Conservation (phyloP, 106 monocot genomes). For the Amphibolis antarctica region DNA sequence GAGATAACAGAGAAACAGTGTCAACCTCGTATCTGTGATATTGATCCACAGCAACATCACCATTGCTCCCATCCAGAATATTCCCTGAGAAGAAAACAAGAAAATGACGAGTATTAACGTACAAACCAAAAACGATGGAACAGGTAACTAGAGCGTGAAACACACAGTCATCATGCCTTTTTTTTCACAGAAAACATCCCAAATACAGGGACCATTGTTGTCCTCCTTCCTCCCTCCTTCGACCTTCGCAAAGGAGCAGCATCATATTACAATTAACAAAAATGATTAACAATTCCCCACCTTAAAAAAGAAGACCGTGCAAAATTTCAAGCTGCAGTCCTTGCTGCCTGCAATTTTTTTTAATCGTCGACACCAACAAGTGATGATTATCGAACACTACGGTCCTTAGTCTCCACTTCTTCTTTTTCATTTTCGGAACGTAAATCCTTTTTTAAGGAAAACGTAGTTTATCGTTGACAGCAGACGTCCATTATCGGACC, state of each 20-base stretch:
- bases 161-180: slow-evolving; percentile 32
- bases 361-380: no score
- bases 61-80: slow-evolving; percentile 65
- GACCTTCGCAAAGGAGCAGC: slow-evolving; percentile 32
- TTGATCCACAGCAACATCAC: slow-evolving; percentile 68
- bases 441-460: no score
- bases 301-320: neutral
- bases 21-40: slow-evolving; percentile 93
- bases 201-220: slow-evolving; percentile 72
- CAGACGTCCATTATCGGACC: no score
- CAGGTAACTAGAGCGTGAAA: slow-evolving; percentile 1
- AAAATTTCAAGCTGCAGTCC: neutral
- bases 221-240: slow-evolving; percentile 81
- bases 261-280: neutral
- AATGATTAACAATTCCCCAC: neutral
- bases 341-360: no score
- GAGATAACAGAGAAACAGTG: neutral
- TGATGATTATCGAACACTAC: no score
- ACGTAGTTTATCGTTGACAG: no score
- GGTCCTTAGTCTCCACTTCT: no score
- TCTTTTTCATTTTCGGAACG: no score
- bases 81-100: slow-evolving; percentile 36
- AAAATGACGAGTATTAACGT: neutral
- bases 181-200: slow-evolving; percentile 66
- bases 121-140: neutral